Evolutionary conservation across 805 yeast species (phyloP), one percentile per base, ranked within the genome.

Genomic region (Hagleromyces aurorensis): DNA sequence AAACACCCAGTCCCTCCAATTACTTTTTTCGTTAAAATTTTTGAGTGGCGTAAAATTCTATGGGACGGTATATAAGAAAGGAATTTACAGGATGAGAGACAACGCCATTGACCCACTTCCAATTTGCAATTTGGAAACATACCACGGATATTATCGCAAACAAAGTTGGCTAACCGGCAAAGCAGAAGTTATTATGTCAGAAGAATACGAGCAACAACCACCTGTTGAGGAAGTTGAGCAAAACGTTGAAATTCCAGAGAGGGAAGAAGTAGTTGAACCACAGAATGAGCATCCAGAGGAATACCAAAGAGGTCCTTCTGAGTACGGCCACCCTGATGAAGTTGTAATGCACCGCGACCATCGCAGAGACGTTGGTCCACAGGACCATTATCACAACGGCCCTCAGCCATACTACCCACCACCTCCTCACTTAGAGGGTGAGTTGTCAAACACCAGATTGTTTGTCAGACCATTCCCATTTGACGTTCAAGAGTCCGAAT

Each of bases 401-500:
- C 45, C 45, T 13, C 43, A 43, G 30, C 44, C 44, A 19, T 40
- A 42, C 27, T 36, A 38, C 9, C 38, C 41, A 27, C 47, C 43
- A 13, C 48, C 45, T n/a, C 48, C 48, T 12, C 46, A 43, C 16
- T 43, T 39, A 20, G 59, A 53, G 30, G 62, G 57, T 24, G 59
- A 61, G 41, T 48, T 61, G 24, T 64, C 69, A 31, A 59, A 52
- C 37, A 62, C 64, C 26, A 62, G 66, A 55, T 52, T 73, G 34
- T 74, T 73, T 46, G 76, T 72, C 38, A 73, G 78, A 69, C 81
- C 81, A 22, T 66, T 74, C 49, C 71, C 73, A 43, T 67, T 63
- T 29, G 78, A 72, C 40, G 65, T 58, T 22, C 59, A 55, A 37
- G 68, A 63, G 38, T 73, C 76, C 38, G 82, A 78, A 48, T 60